These are phyloP conservation scores for Ramaria sp. DNA, from an alignment of 768 basidiomycete genomes.

Conservation along the genomic window DNA sequence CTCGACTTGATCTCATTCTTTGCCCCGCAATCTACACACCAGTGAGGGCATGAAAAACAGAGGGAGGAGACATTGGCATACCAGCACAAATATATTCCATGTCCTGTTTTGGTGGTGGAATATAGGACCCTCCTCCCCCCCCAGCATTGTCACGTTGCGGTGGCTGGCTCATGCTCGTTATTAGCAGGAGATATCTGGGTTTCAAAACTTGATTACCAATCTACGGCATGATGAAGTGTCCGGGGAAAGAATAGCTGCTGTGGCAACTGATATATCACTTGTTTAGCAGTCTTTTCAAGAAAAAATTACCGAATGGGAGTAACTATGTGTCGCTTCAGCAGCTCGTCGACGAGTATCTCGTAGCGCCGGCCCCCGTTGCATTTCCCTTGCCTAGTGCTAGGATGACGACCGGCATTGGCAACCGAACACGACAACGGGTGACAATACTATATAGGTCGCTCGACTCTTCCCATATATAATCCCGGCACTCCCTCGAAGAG, in stretches of 20 bases:
- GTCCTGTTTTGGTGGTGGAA: slow-evolving; percentile 33
- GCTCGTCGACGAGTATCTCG: background rate
- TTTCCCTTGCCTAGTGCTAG: background rate
- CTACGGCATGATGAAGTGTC: too few relatives aligned
- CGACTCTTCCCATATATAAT: background rate
- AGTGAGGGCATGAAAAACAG: background rate
- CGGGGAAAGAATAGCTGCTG: too few relatives aligned
- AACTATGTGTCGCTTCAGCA: too few relatives aligned
- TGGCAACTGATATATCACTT: too few relatives aligned
- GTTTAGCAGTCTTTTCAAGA: too few relatives aligned
- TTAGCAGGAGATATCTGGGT: too few relatives aligned
- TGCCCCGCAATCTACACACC: slow-evolving; percentile 68
- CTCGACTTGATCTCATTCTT: slow-evolving; percentile 85
- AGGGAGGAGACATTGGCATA: slow-evolving; percentile 22
- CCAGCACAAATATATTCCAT: slow-evolving; percentile 88
- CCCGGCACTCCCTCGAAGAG: background rate
- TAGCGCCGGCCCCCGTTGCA: slow-evolving; percentile 1
- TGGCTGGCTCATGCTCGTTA: slow-evolving; percentile 29
- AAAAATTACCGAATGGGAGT: too few relatives aligned
- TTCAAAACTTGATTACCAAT: too few relatives aligned
- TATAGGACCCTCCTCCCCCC: background rate
- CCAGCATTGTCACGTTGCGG: slow-evolving; percentile 11
- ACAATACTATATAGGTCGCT: slow-evolving; percentile 1
- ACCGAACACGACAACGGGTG: background rate
- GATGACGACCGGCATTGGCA: slow-evolving; percentile 8